A percentile compares a stretch with the other conserved stretches of the same genome.
Conservation (phyloP, 352 stramenopile species). For the Phytophthora lateralis region DNA sequence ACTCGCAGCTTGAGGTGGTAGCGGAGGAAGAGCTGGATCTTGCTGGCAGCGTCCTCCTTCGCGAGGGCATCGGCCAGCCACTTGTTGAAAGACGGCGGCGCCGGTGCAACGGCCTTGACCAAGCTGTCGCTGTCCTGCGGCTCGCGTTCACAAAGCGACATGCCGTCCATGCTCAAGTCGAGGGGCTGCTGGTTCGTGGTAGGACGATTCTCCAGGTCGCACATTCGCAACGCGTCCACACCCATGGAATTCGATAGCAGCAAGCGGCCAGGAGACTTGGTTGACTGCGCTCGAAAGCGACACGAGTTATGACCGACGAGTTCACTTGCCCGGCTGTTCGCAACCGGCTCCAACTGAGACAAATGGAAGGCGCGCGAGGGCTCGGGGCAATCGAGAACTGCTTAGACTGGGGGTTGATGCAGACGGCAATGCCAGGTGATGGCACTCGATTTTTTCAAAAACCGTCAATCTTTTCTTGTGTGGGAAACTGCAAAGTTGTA, state of each 20-base stretch:
- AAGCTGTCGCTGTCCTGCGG: slow-evolving; percentile 19
- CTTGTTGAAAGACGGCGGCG: slow-evolving; percentile 39
- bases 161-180: slow-evolving; percentile 5
- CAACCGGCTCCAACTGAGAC: slow-evolving; percentile 33
- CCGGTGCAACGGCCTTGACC: slow-evolving; percentile 25
- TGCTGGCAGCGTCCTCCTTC: slow-evolving; percentile 39
- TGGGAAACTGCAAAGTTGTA: slow-evolving; percentile 13
- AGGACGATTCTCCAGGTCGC: slow-evolving; percentile 12
- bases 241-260: slow-evolving; percentile 22
- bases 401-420: slow-evolving; percentile 11
- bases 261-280: not conserved
- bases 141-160: slow-evolving; percentile 13
- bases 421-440: not conserved
- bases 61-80: slow-evolving; percentile 35
- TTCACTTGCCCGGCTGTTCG: slow-evolving; percentile 12
- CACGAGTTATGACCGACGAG: slow-evolving; percentile 20
- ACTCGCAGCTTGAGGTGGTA: slow-evolving; percentile 33
- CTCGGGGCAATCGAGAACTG: slow-evolving; percentile 28
- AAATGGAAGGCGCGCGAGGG: slow-evolving; percentile 23
- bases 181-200: slow-evolving; percentile 9
- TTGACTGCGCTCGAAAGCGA: not conserved
- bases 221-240: slow-evolving; percentile 25
- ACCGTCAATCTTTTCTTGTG: slow-evolving; percentile 17
- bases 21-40: slow-evolving; percentile 46
- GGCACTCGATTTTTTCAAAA: slow-evolving; percentile 2